Percentiles rank a stretch among this genome's conserved stretches.
These are phyloP conservation scores for Chaetoceros muelleri DNA, from an alignment of 108 stramenopile genomes.

Conservation along the genomic window DNA sequence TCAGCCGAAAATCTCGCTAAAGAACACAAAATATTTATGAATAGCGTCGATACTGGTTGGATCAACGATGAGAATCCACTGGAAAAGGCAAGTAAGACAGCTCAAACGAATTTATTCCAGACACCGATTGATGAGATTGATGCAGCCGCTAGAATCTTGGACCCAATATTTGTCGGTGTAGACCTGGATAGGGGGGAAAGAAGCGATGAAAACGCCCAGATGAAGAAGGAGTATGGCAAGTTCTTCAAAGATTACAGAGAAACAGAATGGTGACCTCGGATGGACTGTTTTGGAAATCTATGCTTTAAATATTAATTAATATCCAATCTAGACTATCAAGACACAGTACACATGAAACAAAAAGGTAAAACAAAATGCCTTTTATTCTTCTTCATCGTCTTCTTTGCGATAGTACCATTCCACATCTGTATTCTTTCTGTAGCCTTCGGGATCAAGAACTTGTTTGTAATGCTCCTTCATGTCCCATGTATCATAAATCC, in stretches of 20 bases:
- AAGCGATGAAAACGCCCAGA: constrained; percentile 13
- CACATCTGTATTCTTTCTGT: no score
- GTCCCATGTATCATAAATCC: no score
- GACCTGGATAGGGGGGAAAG: no score
- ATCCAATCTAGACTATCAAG: no score
- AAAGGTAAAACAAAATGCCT: no score
- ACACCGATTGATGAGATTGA: constrained; percentile 91
- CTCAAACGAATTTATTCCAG: constrained; percentile 71
- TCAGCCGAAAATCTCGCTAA: constrained; percentile 75
- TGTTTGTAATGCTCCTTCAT: no score
- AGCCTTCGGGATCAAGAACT: no score
- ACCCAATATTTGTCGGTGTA: constrained; percentile 68
- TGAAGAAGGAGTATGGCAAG: constrained; percentile 34
- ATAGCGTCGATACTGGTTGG: constrained; percentile 89
- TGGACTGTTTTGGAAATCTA: neutral
- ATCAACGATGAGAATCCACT: constrained; percentile 89
- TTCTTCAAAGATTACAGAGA: constrained; percentile 84
- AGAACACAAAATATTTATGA: constrained; percentile 74
- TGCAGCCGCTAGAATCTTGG: constrained; percentile 80
- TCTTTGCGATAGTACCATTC: no score
- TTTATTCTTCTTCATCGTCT: no score
- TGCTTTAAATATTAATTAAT: no score
- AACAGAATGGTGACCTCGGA: constrained; percentile 63
- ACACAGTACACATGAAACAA: no score
- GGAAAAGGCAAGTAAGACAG: constrained; percentile 66